Evolutionary conservation across 73 alveolate species (phyloP).

Genomic region (Paramecium biaurelia): DNA sequence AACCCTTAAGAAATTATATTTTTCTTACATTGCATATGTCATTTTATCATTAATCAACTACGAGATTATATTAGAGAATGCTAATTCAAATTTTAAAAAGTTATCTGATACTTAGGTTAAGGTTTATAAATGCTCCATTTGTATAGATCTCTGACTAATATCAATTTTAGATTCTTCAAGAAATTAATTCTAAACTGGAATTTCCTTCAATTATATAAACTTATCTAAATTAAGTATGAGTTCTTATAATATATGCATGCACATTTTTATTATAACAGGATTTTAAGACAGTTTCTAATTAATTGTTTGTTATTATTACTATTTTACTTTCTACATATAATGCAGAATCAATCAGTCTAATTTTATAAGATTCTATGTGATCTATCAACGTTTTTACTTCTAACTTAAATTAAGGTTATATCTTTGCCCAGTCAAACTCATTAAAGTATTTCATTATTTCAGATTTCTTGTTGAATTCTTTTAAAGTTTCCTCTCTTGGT

Average conservation of each 20-base stretch:
- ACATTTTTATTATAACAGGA: slow-evolving; percentile 13
- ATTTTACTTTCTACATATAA: slow-evolving; percentile 35
- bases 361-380: slow-evolving; percentile 36
- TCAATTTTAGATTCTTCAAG: neutral
- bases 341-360: slow-evolving; percentile 21
- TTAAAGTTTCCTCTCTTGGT: neutral
- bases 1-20: neutral
- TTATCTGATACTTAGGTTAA: slow-evolving; percentile 19
- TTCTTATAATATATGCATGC: neutral
- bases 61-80: neutral
- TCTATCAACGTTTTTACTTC: slow-evolving; percentile 18
- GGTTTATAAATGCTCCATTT: neutral
- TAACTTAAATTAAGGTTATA: neutral
- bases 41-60: slow-evolving; percentile 3
- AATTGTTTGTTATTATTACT: neutral
- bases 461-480: neutral
- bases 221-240: neutral
- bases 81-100: slow-evolving; percentile 28
- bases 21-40: slow-evolving; percentile 18
- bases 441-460: slow-evolving; percentile 13
- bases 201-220: neutral
- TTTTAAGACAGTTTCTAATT: neutral
- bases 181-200: neutral
- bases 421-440: slow-evolving; percentile 23
- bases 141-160: neutral